Percentiles rank a stretch among this genome's conserved stretches.
phyloP scores from a whole-genome alignment of 805 yeast species.

The Zygoascus bituminiphila region DNA sequence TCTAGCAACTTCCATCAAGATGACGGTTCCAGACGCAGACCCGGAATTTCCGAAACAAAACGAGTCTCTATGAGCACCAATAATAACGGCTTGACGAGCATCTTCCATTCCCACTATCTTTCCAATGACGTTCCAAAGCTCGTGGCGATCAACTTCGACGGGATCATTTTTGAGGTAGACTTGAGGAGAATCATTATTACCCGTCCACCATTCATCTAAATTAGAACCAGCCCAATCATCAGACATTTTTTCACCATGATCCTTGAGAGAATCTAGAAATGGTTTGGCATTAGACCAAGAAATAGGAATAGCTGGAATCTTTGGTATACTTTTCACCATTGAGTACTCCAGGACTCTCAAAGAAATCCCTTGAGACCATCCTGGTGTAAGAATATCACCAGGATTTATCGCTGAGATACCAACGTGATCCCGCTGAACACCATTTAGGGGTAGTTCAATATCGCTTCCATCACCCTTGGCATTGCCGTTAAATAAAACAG shows the following conservation, averaged over 20 bases:
- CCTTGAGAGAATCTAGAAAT: conserved; percentile 33
- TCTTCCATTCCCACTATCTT: conserved; percentile 76
- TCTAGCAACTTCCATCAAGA: conserved; percentile 62
- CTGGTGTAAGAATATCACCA: conserved; percentile 78
- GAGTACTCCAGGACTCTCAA: conserved; percentile 36
- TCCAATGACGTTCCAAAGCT: conserved; percentile 72
- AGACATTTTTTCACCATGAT: conserved; percentile 32
- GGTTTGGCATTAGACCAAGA: conserved; percentile 61
- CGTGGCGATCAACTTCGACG: conserved; percentile 44
- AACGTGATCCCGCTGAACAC: conserved; percentile 39
- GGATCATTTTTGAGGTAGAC: conserved; percentile 34
- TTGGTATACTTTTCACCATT: conserved; percentile 51
- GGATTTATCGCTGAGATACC: conserved; percentile 38
- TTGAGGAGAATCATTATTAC: conserved; percentile 24
- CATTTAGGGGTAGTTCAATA: conserved; percentile 32
- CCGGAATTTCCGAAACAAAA: conserved; percentile 64
- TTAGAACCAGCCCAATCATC: conserved; percentile 25
- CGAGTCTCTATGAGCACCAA: conserved; percentile 81
- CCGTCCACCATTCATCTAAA: conserved; percentile 38
- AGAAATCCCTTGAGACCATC: conserved; percentile 47
- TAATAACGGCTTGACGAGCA: conserved; percentile 56
- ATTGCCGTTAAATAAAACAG: conserved; percentile 44
- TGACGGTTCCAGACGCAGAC: conserved; percentile 67
- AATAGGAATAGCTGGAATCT: conserved; percentile 69
- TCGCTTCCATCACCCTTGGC: conserved; percentile 26